Percentiles rank a stretch among this genome's conserved stretches.
Evolutionary conservation across 352 stramenopile species (phyloP).

Genomic region (Phytophthora lateralis): DNA sequence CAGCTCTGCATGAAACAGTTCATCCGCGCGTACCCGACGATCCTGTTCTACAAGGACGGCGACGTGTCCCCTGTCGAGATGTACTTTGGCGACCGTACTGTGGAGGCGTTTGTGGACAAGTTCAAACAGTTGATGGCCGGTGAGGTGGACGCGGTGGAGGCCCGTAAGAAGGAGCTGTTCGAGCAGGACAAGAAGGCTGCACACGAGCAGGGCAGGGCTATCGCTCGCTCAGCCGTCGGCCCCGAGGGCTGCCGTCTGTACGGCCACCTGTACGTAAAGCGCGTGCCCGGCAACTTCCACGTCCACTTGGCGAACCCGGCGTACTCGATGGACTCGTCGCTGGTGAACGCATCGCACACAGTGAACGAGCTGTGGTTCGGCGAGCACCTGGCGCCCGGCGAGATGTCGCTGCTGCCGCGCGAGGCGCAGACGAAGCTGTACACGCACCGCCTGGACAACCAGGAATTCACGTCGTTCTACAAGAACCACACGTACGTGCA

Average conservation of each 20-base stretch:
- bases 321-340: conserved; percentile 85
- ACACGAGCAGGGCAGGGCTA: conserved; percentile 56
- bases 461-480: conserved; percentile 89
- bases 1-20: conserved; percentile 95
- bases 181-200: conserved; percentile 92
- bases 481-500: conserved; percentile 98
- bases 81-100: conserved; percentile 96
- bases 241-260: conserved; percentile 83
- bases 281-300: conserved; percentile 98
- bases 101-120: conserved; percentile 91
- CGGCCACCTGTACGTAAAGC: conserved; percentile 84
- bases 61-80: conserved; percentile 92
- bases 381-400: conserved; percentile 55
- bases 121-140: conserved; percentile 89
- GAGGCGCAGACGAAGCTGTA: conserved; percentile 91
- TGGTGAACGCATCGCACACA: conserved; percentile 95
- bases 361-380: conserved; percentile 98
- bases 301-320: conserved; percentile 97
- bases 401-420: conserved; percentile 83
- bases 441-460: conserved; percentile 93
- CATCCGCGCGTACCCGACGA: conserved; percentile 96
- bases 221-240: conserved; percentile 59
- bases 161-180: conserved; percentile 93
- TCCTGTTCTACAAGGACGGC: conserved; percentile 96
- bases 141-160: conserved; percentile 71